Conservation (phyloP, 371 early-diverging fungal species). For the Apophysomyces sp. region DNA sequence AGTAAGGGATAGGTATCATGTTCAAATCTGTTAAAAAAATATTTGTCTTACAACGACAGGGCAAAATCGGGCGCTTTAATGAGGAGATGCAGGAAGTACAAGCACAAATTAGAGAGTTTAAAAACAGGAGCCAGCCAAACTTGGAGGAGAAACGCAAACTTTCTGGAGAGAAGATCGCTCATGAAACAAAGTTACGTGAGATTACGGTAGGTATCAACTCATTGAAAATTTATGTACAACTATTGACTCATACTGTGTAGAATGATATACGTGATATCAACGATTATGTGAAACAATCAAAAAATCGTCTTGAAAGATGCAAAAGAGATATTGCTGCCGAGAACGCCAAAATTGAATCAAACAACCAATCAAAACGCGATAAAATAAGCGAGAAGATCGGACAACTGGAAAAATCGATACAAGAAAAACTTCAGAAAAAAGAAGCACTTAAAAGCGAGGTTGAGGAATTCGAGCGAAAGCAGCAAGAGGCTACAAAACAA, state of each 20-base stretch:
- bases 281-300: background rate
- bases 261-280: background rate
- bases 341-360: constrained; percentile 42
- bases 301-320: background rate
- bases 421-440: constrained; percentile 72
- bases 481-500: background rate
- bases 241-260: background rate
- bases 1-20: background rate
- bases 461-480: constrained; percentile 58
- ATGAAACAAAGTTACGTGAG: background rate
- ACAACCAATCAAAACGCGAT: constrained; percentile 59
- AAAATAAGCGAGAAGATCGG: constrained; percentile 38
- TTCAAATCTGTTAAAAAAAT: background rate
- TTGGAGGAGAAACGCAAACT: background rate
- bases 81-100: background rate
- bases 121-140: background rate
- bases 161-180: background rate
- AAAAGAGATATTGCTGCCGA: constrained; percentile 55
- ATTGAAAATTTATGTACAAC: background rate
- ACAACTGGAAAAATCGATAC: constrained; percentile 55
- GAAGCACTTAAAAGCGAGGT: constrained; percentile 77
- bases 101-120: background rate
- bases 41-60: background rate
- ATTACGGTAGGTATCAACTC: background rate
- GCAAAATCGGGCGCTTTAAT: background rate